These are phyloP conservation scores for Phytophthora pisi DNA, from an alignment of 352 stramenopile species.

Conservation along the genomic window DNA sequence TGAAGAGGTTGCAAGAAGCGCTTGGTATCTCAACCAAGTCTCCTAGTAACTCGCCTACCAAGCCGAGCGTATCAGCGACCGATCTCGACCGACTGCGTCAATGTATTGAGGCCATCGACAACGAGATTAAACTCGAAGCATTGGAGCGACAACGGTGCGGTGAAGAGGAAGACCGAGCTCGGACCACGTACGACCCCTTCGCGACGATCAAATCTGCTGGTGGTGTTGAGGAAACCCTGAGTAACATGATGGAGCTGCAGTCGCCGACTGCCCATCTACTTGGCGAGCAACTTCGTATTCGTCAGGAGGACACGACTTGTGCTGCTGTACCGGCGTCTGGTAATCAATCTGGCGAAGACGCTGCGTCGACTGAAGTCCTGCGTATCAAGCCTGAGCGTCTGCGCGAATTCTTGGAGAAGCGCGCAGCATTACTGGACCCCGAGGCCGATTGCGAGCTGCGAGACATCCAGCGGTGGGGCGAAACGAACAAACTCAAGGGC, in stretches of 20 bases:
- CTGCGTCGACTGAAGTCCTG: conserved; percentile 11
- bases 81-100: conserved; percentile 22
- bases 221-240: conserved; percentile 57
- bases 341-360: conserved; percentile 1
- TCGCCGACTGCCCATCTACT: conserved; percentile 31
- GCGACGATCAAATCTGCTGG: conserved; percentile 54
- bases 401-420: conserved; percentile 41
- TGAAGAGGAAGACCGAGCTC: conserved; percentile 23
- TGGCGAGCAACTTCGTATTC: conserved; percentile 50
- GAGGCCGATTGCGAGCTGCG: conserved; percentile 41
- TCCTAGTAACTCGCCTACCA: background rate
- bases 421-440: conserved; percentile 34
- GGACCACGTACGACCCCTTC: conserved; percentile 60
- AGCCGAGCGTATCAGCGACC: conserved; percentile 2
- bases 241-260: conserved; percentile 36
- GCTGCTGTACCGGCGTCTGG: background rate
- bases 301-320: conserved; percentile 53
- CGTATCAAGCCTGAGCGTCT: conserved; percentile 45
- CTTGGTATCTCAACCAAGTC: background rate
- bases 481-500: conserved; percentile 54
- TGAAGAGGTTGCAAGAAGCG: conserved; percentile 10
- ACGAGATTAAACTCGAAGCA: conserved; percentile 45
- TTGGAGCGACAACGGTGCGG: conserved; percentile 18
- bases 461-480: conserved; percentile 27
- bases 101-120: conserved; percentile 46